Conservation (phyloP, 2,329 filamentous ascomycete species). For the Calonectria leucothoes region DNA sequence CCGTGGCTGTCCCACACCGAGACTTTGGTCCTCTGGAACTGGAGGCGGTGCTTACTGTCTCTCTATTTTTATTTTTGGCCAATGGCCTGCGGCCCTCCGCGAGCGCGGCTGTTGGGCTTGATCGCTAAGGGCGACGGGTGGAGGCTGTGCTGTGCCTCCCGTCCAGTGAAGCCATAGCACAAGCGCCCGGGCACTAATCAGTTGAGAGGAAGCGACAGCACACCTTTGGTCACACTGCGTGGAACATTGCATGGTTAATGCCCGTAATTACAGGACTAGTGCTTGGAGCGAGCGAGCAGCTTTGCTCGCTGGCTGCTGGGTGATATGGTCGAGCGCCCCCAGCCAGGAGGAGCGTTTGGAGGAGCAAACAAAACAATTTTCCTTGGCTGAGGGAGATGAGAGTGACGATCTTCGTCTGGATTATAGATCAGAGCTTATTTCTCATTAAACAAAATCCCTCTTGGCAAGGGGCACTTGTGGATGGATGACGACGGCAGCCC, state of each 20-base stretch:
- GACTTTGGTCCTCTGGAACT: background rate
- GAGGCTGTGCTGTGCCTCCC: background rate
- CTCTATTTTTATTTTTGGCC: background rate
- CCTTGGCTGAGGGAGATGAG: conserved; percentile 6
- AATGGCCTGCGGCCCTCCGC: background rate
- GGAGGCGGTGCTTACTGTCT: background rate
- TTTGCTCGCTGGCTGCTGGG: background rate
- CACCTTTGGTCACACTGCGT: conserved; percentile 28
- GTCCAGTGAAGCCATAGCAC: background rate
- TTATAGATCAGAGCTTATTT: background rate
- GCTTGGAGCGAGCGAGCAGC: background rate
- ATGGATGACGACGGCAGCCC: background rate
- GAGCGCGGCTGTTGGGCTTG: background rate
- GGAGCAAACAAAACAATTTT: background rate
- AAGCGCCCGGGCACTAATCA: background rate
- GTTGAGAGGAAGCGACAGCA: conserved; percentile 11
- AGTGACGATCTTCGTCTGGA: background rate
- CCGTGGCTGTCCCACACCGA: background rate
- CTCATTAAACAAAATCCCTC: background rate
- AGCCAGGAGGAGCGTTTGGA: background rate
- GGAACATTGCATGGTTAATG: conserved; percentile 13
- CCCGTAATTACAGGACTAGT: conserved; percentile 13
- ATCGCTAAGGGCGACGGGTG: conserved; percentile 1
- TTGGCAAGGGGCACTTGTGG: background rate
- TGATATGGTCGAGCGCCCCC: background rate